Evolutionary conservation across 228 moss, liverwort and hornwort species (phyloP).

Genomic region (Sphagnum fallax): DNA sequence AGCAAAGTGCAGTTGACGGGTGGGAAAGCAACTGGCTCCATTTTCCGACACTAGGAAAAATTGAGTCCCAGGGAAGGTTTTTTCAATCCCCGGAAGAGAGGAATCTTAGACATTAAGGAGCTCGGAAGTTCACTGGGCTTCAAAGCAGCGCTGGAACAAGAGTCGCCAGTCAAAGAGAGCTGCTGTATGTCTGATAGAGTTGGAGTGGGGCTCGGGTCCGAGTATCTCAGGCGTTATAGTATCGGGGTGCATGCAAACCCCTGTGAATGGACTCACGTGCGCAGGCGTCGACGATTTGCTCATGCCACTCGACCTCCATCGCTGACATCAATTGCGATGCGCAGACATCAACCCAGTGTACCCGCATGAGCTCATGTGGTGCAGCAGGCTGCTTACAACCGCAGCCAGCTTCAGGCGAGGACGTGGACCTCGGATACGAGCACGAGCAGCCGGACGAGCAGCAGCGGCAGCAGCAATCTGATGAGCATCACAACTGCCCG

Average conservation of each 20-base stretch:
- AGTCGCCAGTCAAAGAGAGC: background rate
- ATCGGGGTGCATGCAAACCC: constrained; percentile 65
- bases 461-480: constrained; percentile 20
- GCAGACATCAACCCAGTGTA: constrained; percentile 5
- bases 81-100: no score
- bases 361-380: constrained; percentile 10
- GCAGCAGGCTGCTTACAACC: constrained; percentile 18
- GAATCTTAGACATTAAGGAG: no score
- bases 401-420: constrained; percentile 31
- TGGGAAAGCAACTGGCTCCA: no score
- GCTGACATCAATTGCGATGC: constrained; percentile 29
- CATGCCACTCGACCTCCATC: constrained; percentile 68
- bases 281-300: constrained; percentile 62
- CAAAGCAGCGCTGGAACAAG: background rate
- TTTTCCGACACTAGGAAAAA: no score
- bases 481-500: constrained; percentile 19
- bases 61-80: no score
- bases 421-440: constrained; percentile 23
- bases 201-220: constrained; percentile 52
- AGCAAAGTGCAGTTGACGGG: no score
- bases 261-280: constrained; percentile 80
- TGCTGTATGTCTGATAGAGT: constrained; percentile 79
- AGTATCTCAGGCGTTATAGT: constrained; percentile 24
- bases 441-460: constrained; percentile 20
- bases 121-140: background rate